phyloP scores from a whole-genome alignment of 176 grass and related monocot species.

The Triticum monococcum region DNA sequence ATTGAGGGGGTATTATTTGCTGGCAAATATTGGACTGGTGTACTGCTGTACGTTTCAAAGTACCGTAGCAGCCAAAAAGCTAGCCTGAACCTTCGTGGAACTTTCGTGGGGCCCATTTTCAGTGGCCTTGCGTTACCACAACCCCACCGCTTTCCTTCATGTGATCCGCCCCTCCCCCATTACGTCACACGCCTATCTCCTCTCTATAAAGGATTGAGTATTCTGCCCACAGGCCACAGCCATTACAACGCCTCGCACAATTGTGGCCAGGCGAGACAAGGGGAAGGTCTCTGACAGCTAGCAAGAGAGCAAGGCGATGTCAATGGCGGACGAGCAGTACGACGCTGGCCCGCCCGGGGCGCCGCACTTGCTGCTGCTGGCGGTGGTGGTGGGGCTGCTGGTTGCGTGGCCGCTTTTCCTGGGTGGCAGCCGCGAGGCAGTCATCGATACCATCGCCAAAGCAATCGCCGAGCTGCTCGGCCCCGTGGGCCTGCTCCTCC shows the following conservation, averaged over 20 bases:
- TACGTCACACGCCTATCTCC: neutral
- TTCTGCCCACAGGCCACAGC: too few relatives aligned
- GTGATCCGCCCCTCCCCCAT: neutral
- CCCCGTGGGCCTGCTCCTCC: constrained; percentile 66
- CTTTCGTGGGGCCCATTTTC: neutral
- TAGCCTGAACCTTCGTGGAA: too few relatives aligned
- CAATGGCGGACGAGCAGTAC: constrained; percentile 45
- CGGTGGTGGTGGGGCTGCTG: constrained; percentile 53
- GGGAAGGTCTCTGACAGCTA: too few relatives aligned
- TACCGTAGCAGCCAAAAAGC: too few relatives aligned
- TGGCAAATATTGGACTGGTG: too few relatives aligned
- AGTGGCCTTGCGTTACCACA: neutral
- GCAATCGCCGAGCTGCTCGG: constrained; percentile 52
- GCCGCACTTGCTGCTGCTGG: constrained; percentile 64
- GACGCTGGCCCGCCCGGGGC: constrained; percentile 30
- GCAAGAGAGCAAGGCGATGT: neutral
- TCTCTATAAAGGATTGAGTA: neutral
- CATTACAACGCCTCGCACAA: neutral
- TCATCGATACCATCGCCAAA: constrained; percentile 43
- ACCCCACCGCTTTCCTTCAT: neutral
- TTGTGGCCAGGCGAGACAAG: neutral
- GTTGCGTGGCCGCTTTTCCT: constrained; percentile 63
- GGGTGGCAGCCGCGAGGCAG: constrained; percentile 47
- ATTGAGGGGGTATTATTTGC: too few relatives aligned
- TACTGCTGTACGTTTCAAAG: too few relatives aligned